Base-by-base conservation (phyloP, 2,329 filamentous ascomycete species). In the Hymenoscyphus infarciens region DNA sequence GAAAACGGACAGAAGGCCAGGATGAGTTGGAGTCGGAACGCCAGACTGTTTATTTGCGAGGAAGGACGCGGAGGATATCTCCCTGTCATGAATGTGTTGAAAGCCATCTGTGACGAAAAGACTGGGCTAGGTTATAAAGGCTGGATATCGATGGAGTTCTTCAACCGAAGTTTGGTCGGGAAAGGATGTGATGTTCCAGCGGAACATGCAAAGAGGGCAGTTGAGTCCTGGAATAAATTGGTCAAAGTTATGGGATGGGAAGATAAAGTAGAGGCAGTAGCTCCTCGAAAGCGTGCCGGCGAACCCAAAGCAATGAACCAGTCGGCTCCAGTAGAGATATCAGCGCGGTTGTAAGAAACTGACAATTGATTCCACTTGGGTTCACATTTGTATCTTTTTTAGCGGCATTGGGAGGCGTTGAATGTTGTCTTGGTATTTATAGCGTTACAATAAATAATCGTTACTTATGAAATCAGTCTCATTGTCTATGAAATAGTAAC, bases 21-120 rank as follows among this genome's bases (percentile, higher is more conserved):
- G 3, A 93, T 94, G 90, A 90, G 83, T 70, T 94, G 90, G 90
- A 90, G 84, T 42, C 77, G 90, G 19, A 92, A 92, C 72, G 90
- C 87, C 66, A 79, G 90, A 19, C 85, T 88, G 65, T 86, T 89
- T 68, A 33, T 70, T 45, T 71, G 67, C 52, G 72, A 73, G 52
- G 64, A 70, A 53, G 77, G 88, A 72, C 75, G 81, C 72, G 84
- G 83, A 0, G 86, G 80, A 0, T 88, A 87, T 72, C 70, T 89
- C 22, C 86, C 87, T 0, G 78, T 85, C 1, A 70, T 78, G 59
- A 77, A 81, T 27, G 79, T 88, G 2, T 73, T 82, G 6, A 74
- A 77, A 60, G 79, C 82, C 0, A 79, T 88, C 59, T 73, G 85
- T 53, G 75, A 81, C 59, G 61, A 63, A 79, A 80, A 19, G 33